Evolutionary conservation across 1,284 basidiomycete species (phyloP), one percentile per base, ranked within the genome.

Genomic region (Mycena sp.): DNA sequence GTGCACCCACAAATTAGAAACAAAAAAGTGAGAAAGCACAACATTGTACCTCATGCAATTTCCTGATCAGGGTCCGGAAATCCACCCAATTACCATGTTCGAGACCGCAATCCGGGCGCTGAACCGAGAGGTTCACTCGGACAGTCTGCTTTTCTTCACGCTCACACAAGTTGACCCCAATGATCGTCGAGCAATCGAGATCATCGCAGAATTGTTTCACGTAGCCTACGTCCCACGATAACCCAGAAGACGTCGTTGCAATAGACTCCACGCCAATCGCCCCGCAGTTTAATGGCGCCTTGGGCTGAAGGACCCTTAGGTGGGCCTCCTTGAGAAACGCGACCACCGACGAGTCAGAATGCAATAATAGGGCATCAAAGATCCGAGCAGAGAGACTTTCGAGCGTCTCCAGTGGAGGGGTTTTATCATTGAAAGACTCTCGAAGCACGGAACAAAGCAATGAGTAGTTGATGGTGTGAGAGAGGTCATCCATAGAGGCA

Each of bases 121-220:
- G 76, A 19, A 89, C 73, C 7, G 72, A 70, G 19, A 93, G 66
- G 67, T 91, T 87, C 53, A 91, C 76, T 19, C 83, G 78, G n/a
- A 95, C 85, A 30, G 85, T 73, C 72, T 96, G 94, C 70, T 84
- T 83, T 71, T 90, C 86, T 50, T 83, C 73, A 17, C 92, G 79
- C 75, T 95, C 94, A 73, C 87, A 88, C 2, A 85, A 79, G 70
- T 93, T 89, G 49, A 95, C 81, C 0, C 93, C 94, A 49, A 95
- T 80, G 58, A 95, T 84, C 28, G 85, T 82, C 21, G 83, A 80
- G 48, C 87, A 83, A 28, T 80, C 76, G 6, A 94, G 74, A 63
- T 85, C 82, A 19, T 81, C 77, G 7, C 92, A 74, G 50, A 78
- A 73, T 67, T 85, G 78, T 14, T 45, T 72, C 43, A 74, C 73